Conservation (phyloP, 108 stramenopile genomes). For the Schizochytrium sp. region DNA sequence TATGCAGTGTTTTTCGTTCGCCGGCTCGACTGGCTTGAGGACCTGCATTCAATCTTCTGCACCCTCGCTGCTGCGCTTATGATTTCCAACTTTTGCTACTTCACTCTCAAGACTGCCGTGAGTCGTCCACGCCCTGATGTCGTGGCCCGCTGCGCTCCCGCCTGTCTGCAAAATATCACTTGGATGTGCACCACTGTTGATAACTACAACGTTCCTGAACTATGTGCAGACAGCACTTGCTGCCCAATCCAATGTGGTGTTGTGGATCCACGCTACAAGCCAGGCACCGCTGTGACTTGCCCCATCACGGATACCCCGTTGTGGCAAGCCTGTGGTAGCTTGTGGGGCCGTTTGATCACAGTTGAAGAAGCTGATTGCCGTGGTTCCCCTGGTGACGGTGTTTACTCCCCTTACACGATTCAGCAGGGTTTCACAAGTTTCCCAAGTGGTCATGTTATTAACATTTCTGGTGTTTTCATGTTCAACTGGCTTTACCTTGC, state of each 20-base stretch:
- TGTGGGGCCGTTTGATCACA: neutral
- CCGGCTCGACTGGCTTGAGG: constrained; percentile 27
- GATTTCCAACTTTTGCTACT: constrained; percentile 19
- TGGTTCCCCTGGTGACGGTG: neutral
- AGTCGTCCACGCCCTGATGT: constrained; percentile 17
- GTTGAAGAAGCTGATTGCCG: neutral
- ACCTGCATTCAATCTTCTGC: neutral
- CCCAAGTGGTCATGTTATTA: constrained; percentile 1
- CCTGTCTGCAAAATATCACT: neutral
- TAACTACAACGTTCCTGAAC: neutral
- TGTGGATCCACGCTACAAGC: neutral
- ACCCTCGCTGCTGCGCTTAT: neutral
- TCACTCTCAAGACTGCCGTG: constrained; percentile 20
- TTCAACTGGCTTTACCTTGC: constrained; percentile 50
- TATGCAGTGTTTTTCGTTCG: neutral
- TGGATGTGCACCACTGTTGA: constrained; percentile 14
- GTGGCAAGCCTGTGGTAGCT: neutral
- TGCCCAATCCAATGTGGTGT: constrained; percentile 20
- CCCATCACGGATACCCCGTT: neutral
- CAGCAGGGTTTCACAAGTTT: constrained; percentile 10
- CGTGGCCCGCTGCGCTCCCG: constrained; percentile 28
- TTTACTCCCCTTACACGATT: neutral
- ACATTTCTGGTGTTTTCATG: constrained; percentile 44
- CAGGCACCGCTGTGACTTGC: neutral
- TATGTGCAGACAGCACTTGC: neutral